Base-by-base conservation (phyloP, 2,329 filamentous ascomycete species). In the Chrysoporthe puriensis region DNA sequence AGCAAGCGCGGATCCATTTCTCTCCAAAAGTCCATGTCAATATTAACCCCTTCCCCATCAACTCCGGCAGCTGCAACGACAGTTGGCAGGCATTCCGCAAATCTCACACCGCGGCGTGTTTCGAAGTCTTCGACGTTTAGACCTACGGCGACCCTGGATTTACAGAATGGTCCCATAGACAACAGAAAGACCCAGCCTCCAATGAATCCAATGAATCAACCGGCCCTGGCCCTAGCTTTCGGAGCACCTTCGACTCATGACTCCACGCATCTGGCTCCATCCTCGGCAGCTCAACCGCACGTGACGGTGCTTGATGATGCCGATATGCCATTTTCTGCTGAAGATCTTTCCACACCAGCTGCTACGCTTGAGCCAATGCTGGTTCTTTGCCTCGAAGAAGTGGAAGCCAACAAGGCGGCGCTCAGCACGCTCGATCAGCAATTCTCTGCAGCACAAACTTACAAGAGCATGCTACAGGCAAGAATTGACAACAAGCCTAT, bases 331-430 rank as follows among this genome's bases (percentile, higher is more conserved):
- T 42, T 40, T 6, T 2, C 40, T 6, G 36, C 62, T n/a, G 7
- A 26, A n/a, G 42, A 43, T 18, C 9, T 13, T 4, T 14, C 26
- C 8, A 18, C 54, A 32, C 2, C 58, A 16, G 4, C 18, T 6
- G 11, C 21, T n/a, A 44, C 58, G 8, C 34, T 16, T 18, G 13
- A 6, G 18, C 62, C 62, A 9, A 32, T 21, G 16, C 44, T 68
- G 21, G 58, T 68, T 5, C 32, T 68, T 14, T 44, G 46, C 14
- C 59, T 52, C 14, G 66, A 68, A 36, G 66, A 68, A 34, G 64
- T 63, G 7, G 66, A 68, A 40, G 66, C 66, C 52, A 68, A 68
- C 54, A 68, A 36, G 32, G 34, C 66, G 9, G 56, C 63, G 8
- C 52, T 68, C 0, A 63, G 52, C 11, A 48, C 59, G 32, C 66